Base-by-base conservation (phyloP, 2,329 filamentous ascomycete species). In the Aureobasidium musti region DNA sequence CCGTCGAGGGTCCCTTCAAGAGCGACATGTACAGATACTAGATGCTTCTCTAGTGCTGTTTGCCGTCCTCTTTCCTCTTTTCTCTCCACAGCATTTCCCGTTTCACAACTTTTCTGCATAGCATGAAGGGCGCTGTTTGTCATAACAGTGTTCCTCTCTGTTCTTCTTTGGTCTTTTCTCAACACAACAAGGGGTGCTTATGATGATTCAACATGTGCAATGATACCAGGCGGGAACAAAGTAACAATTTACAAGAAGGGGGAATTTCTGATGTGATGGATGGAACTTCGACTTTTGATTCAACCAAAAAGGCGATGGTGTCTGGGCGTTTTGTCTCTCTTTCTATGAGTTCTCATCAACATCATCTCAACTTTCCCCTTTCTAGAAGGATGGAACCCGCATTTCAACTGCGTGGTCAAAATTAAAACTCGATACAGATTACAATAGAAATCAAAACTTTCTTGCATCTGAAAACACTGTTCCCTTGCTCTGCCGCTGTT, bases 1-100 rank as follows among this genome's bases (percentile, higher is more conserved):
- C 88, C 68, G 78, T 87, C 71, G 90, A 93, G 84, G 95, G 95
- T 79, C 95, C 95, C 75, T 99, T 87, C 91, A 99, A 99, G 92
- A 85, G 84, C 82, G 94, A 98, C 74, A 91, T 93, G 87, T 93
- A 91, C 79, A 83, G 88, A 79, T 90, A 90, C 83, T 90, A 89
- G 85, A 79, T 43, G 17, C 30, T 23, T 54, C n/a, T 35, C 49
- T 33, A 41, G 50, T 30, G 49, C 50, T 37, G 28, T 54, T 7
- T 54, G 14, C n/a, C 30, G 30, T 21, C 30, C 5, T 19, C 26
- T 54, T 30, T 37, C 23, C 28, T 47, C 41, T 52, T 21, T 41
- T 30, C 49, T 45, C 43, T 52, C 45, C 45, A 68, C 65, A 67
- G 50, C 52, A 45, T 54, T 65, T 63, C 39, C 68, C 65, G 33